Evolutionary conservation across 2,329 filamentous ascomycete species (phyloP), one percentile per base, ranked within the genome.

Genomic region (Ascochyta rabiei): DNA sequence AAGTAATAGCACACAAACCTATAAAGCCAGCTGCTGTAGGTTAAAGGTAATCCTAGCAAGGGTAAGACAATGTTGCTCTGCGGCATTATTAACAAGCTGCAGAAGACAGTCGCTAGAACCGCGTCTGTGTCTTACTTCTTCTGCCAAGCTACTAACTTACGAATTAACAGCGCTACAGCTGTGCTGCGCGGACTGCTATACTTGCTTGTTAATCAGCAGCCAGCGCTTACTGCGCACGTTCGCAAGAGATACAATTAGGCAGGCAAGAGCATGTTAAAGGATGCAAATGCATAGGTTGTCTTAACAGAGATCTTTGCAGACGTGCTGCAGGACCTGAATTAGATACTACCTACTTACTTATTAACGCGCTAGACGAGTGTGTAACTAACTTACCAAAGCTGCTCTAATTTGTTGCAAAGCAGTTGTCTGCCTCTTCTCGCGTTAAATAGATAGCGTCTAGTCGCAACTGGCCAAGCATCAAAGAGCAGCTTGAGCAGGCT

Each of bases 291-390:
- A 15, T 58, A 48, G 57, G 16, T 51, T 19, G 46, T 23, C 16
- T 35, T 62, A 28, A 15, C 60, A 0, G 49, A 71, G 1, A 75
- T 82, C 6, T 71, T 83, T 0, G 55, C 15, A 1, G 57, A 59
- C 4, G 78, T 83, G 10, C 53, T 83, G 2, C n/a, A 69, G 13
- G 76, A 81, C 40, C 53, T 57, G 3, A 49, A 1, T 56, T 80
- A 2, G 53, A 56, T 9, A 42, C 24, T 15, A 68, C 66, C 0
- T 71, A 70, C 55, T 46, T 83, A 4, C 54, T 81, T 12, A 63
- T 83, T 38, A 79, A 82, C 62, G 80, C 78, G 1, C 75, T 82
- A 0, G 79, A 83, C 51, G 79, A 82, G 60, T 81, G 77, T 56
- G 53, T 42, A 13, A 38, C 8, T 2, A 40, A 46, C 15, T 9